Evolutionary conservation across 2,329 filamentous ascomycete species (phyloP), one percentile per base, ranked within the genome.

Genomic region (Reticulascus tulasneorum): DNA sequence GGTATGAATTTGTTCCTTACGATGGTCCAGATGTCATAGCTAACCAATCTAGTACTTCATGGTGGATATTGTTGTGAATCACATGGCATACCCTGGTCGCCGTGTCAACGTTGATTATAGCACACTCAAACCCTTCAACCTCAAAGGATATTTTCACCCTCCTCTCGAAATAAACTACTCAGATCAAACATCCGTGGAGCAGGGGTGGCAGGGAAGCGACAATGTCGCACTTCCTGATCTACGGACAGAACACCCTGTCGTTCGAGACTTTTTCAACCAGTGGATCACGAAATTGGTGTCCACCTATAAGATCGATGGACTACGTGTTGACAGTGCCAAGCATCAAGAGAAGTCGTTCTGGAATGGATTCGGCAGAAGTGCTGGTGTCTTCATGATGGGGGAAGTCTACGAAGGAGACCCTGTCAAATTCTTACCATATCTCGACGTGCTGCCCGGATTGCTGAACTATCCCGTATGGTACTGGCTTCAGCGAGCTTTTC

Each of bases 221-320:
- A n/a, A n/a, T n/a, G n/a, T n/a, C n/a, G n/a, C n/a, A n/a, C 71
- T 86, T 2, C 77, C 80, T 0, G 81, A 86, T 46, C 54, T 85
- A 11, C 61, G 74, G 35, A 85, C 81, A 1, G 66, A 72, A 26
- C 60, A 64, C 16, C 32, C 58, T 0, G 55, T 58, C 2, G 71
- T 84, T 10, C 64, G 68, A 17, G 51, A 54, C 11, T 58, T 73
- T 3, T 76, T 75, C 53, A 62, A 75, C 33, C 54, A 62, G n/a
- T 86, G 82, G 82, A 65, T 85, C 47, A 55, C 52, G 13, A 60
- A 62, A 29, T 62, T 84, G 1, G 71, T 84, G 2, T 53, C 64
- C 4, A 75, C 79, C 45, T 85, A 82, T 51, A 64, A 63, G n/a
- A 78, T 83, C 62, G 77, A 79, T 50, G 75, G 77, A 6, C 61